Evolutionary conservation across 257 asterid genomes (phyloP), one percentile per base, ranked within the genome.

Genomic region (Solanum microdontum): DNA sequence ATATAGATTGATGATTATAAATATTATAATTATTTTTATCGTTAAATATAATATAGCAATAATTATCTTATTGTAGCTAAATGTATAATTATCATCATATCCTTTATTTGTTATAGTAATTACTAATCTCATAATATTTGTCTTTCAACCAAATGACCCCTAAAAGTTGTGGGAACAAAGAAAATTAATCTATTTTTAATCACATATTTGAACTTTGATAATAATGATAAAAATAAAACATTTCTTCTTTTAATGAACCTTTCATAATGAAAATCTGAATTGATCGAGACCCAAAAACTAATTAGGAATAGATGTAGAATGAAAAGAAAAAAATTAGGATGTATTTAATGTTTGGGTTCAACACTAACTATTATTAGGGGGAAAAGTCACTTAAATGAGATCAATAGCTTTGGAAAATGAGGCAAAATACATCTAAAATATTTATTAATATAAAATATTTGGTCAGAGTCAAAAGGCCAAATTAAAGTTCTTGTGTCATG

Each of bases 261-360:
- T 30, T 12, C 2, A 7, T 14, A 7, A 3, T 5, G 0, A 14
- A 30, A 72, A 8, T 32, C 0, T 0, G 5, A 32, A 32, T 17
- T 72, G 19, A 70, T 30, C 2, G 1, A 2, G 0, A 32, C 0
- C 0, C 24, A 30, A 30, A 30, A 69, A 30, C 2, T 1, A 19
- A 39, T 39, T 39, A 15, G 3, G n/a, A 30, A 1, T 34, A 28
- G 4, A 68, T 68, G 33, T 28, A 12, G 19, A 12, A 5, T 12
- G 34, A 13, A 70, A 30, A 69, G 0, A 8, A 1, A 26, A 26
- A 3, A 12, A 30, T 7, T 72, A 72, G 19, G 82, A 74, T 34
- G 82, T 33, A 72, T 33, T 32, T 1, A 10, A 7, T 74, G 28
- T 34, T 34, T 34, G 30, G 14, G 30, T 19, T 74, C 30, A 34